Conservation (phyloP, 2,329 filamentous ascomycete species). For the Phyllosticta ampelicida region DNA sequence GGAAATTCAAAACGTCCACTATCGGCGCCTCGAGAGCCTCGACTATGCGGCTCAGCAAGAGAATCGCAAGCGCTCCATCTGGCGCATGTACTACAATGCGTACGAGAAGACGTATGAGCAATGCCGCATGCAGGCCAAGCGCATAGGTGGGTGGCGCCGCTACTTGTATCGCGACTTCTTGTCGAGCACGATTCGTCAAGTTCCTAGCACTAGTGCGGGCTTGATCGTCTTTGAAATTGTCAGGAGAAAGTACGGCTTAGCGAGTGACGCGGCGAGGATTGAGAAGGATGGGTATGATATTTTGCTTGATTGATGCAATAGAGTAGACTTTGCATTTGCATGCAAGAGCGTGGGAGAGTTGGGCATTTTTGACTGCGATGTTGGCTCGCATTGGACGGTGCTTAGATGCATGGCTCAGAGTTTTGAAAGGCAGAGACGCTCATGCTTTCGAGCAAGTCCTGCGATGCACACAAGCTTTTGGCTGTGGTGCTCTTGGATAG, state of each 20-base stretch:
- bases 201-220: slow-evolving; percentile 66
- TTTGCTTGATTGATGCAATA: slow-evolving; percentile 35
- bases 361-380: not conserved
- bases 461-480: no score
- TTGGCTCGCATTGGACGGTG: not conserved
- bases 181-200: slow-evolving; percentile 60
- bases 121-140: slow-evolving; percentile 47
- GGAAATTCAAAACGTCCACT: slow-evolving; percentile 61
- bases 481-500: no score
- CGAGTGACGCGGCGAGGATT: slow-evolving; percentile 24
- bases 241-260: slow-evolving; percentile 52
- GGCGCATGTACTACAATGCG: slow-evolving; percentile 57
- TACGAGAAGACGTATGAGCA: slow-evolving; percentile 58
- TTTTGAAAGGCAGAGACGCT: no score
- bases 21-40: slow-evolving; percentile 60
- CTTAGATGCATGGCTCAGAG: not conserved
- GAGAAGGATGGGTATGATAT: slow-evolving; percentile 61
- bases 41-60: slow-evolving; percentile 49
- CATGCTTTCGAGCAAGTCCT: no score
- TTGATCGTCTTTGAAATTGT: slow-evolving; percentile 71
- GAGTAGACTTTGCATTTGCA: not conserved
- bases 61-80: slow-evolving; percentile 33
- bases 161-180: slow-evolving; percentile 66
- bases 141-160: slow-evolving; percentile 45
- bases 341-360: not conserved